phyloP scores from a whole-genome alignment of 768 basidiomycete species.

The Tylopilus plumbeoviolaceoides region DNA sequence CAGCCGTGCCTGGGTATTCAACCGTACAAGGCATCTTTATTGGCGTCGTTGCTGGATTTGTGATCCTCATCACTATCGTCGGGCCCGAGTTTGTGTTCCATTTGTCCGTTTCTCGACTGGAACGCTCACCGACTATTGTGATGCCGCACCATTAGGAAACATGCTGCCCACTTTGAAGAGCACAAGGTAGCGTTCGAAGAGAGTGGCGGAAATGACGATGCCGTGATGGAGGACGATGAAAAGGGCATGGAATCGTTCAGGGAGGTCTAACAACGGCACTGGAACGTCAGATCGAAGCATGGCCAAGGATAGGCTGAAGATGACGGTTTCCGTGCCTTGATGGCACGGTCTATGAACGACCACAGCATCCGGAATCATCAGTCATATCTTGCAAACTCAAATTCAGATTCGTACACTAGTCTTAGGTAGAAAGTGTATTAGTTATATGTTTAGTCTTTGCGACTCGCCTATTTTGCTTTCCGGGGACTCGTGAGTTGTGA shows the following conservation, averaged over 20 bases:
- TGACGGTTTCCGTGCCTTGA: not conserved
- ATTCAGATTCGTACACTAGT: not conserved
- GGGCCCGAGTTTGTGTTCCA: constrained; percentile 66
- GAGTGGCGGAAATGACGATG: constrained; percentile 55
- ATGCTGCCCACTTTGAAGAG: constrained; percentile 81
- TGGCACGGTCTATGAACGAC: not conserved
- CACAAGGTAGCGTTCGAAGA: constrained; percentile 76
- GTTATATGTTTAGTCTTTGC: not conserved
- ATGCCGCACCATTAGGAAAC: constrained; percentile 43
- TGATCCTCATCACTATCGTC: constrained; percentile 69
- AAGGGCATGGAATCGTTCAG: constrained; percentile 2
- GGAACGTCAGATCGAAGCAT: constrained; percentile 2
- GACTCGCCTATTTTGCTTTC: no score
- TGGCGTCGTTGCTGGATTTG: constrained; percentile 74
- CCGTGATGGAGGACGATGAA: constrained; percentile 28
- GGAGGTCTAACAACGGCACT: constrained; percentile 2
- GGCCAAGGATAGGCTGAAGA: not conserved
- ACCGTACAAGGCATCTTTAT: constrained; percentile 85
- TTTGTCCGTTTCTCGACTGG: not conserved
- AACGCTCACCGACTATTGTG: not conserved
- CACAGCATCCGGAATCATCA: not conserved
- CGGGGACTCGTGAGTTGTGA: no score
- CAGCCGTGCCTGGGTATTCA: constrained; percentile 60
- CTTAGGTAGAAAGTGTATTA: not conserved
- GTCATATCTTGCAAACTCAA: not conserved